These are phyloP conservation scores for Aspergillus melleus DNA, from an alignment of 2,329 filamentous ascomycete species.

Conservation along the genomic window DNA sequence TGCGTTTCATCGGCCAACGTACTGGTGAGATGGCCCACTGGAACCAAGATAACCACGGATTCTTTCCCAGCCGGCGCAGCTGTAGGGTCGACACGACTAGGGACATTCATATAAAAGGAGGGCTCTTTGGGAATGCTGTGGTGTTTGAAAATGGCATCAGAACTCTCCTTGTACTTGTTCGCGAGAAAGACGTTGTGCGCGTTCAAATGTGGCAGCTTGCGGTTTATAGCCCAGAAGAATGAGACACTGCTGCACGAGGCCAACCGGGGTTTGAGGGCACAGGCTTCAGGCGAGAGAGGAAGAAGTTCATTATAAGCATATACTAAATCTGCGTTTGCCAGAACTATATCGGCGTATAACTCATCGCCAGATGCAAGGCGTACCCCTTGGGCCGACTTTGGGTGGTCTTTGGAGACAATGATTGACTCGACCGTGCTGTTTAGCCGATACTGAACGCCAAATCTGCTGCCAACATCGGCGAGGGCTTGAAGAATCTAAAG, in stretches of 20 bases:
- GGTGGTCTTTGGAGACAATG: conserved; percentile 49
- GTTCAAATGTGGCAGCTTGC: conserved; percentile 59
- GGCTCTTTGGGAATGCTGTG: conserved; percentile 67
- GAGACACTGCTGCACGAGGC: conserved; percentile 72
- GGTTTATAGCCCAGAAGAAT: conserved; percentile 62
- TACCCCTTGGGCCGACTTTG: neutral
- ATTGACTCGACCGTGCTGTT: conserved; percentile 59
- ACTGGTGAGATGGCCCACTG: conserved; percentile 61
- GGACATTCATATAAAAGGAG: conserved; percentile 76
- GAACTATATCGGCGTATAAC: neutral
- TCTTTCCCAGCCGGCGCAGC: conserved; percentile 68
- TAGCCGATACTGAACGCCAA: conserved; percentile 65
- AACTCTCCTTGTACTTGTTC: conserved; percentile 70
- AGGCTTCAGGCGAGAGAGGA: neutral
- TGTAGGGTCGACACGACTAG: conserved; percentile 65
- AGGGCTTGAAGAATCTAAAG: conserved; percentile 54
- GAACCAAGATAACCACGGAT: conserved; percentile 68
- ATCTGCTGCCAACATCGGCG: conserved; percentile 60
- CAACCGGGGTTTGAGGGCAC: conserved; percentile 38
- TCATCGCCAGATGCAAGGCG: neutral
- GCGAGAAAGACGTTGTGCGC: conserved; percentile 79
- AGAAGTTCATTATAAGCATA: conserved; percentile 2
- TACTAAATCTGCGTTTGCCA: neutral
- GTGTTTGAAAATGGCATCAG: conserved; percentile 72
- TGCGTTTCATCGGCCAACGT: neutral